Evolutionary conservation across 2,329 filamentous ascomycete species (phyloP).

Genomic region (Alternaria viburni): DNA sequence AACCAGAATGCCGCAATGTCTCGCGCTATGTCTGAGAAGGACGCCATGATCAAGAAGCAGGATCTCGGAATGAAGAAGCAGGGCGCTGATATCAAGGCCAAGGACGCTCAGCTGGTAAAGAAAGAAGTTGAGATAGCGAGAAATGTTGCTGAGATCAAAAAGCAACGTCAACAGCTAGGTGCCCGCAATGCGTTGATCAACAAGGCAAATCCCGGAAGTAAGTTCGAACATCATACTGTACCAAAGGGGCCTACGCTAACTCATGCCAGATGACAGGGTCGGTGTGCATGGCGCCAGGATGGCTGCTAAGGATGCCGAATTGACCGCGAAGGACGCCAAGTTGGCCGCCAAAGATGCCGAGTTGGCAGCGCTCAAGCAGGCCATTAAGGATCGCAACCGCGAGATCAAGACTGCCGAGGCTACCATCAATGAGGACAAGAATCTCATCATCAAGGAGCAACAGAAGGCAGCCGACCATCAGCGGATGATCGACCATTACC

Average conservation of each 20-base stretch:
- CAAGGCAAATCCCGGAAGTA: not conserved
- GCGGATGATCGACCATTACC: slow-evolving; percentile 2
- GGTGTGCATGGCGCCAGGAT: not conserved
- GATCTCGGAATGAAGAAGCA: slow-evolving; percentile 13
- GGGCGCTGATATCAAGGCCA: not conserved
- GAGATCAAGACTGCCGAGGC: not conserved
- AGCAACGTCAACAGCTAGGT: not conserved
- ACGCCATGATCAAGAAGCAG: slow-evolving; percentile 21
- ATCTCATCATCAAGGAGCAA: not conserved
- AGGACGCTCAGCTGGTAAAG: not conserved
- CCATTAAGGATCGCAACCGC: not conserved
- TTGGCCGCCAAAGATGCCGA: slow-evolving; percentile 1
- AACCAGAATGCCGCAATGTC: slow-evolving; percentile 25
- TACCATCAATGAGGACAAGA: not conserved
- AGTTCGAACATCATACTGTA: not conserved
- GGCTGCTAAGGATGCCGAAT: slow-evolving; percentile 1
- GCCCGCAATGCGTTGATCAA: not conserved
- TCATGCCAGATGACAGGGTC: not conserved
- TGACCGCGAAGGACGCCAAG: not conserved
- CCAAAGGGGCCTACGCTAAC: not conserved
- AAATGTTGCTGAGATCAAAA: not conserved
- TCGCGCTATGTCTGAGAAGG: slow-evolving; percentile 21
- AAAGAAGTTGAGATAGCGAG: not conserved
- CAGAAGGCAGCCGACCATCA: slow-evolving; percentile 1
- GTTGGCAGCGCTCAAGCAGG: not conserved